Evolutionary conservation across 2,329 filamentous ascomycete species (phyloP).

Genomic region (Scedosporium boydii): DNA sequence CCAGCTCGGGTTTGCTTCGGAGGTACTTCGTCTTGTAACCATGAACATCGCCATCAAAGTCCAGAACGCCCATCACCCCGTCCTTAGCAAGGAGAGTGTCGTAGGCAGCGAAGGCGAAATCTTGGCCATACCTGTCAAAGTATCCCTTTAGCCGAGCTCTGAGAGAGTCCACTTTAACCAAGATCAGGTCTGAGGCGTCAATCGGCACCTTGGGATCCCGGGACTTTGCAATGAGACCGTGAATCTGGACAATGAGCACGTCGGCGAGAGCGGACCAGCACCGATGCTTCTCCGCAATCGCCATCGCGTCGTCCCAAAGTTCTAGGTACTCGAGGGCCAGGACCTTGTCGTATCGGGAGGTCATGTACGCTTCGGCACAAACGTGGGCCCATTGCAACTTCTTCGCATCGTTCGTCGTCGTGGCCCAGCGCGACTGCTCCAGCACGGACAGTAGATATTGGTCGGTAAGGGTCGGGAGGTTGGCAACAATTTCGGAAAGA

Average conservation of each 20-base stretch:
- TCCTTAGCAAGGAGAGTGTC: constrained; percentile 62
- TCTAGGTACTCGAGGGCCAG: constrained; percentile 43
- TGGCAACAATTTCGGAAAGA: constrained; percentile 34
- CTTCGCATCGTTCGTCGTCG: constrained; percentile 33
- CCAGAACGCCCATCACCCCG: constrained; percentile 58
- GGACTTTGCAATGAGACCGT: constrained; percentile 22
- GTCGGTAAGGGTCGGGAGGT: constrained; percentile 42
- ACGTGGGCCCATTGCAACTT: constrained; percentile 31
- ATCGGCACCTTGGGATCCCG: constrained; percentile 21
- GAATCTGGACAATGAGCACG: constrained; percentile 44
- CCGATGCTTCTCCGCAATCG: constrained; percentile 47
- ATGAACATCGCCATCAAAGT: constrained; percentile 58
- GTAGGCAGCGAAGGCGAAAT: constrained; percentile 71
- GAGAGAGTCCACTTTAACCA: constrained; percentile 34
- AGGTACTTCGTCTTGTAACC: constrained; percentile 72
- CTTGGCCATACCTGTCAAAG: constrained; percentile 55
- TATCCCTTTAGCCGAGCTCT: constrained; percentile 36
- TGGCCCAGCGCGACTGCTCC: constrained; percentile 42
- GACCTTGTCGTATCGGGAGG: constrained; percentile 42
- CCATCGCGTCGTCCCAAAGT: constrained; percentile 49
- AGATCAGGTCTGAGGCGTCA: constrained; percentile 28
- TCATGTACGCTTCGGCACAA: constrained; percentile 37
- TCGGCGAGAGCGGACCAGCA: constrained; percentile 46
- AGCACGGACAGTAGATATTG: constrained; percentile 44
- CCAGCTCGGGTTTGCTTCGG: constrained; percentile 58